These are phyloP conservation scores for Suillus lakei DNA, from an alignment of 768 basidiomycete species.

Conservation along the genomic window DNA sequence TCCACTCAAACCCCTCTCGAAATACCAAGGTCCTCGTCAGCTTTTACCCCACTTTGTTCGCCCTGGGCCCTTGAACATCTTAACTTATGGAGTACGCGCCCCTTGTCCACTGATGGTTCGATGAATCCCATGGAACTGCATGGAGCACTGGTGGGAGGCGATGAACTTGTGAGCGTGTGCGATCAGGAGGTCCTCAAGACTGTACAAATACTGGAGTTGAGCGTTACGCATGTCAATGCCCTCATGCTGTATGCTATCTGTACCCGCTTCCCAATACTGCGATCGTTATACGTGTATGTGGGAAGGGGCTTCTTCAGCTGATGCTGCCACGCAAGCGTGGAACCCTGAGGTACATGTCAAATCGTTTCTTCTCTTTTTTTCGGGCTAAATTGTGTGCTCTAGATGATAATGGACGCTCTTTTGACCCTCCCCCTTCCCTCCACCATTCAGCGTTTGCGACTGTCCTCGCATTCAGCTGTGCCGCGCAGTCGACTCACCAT, in stretches of 20 bases:
- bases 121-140: constrained; percentile 3
- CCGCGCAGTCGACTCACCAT: not conserved
- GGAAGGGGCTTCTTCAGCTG: not conserved
- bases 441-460: constrained; percentile 7
- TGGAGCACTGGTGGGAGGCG: constrained; percentile 1
- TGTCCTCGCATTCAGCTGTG: not conserved
- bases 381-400: not conserved
- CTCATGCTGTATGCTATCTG: constrained; percentile 7
- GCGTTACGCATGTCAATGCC: constrained; percentile 5
- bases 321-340: not conserved
- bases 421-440: constrained; percentile 5
- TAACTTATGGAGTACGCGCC: constrained; percentile 2
- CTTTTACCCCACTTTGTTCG: constrained; percentile 10
- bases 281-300: constrained; percentile 6
- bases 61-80: constrained; percentile 7
- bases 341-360: constrained; percentile 6
- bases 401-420: constrained; percentile 6
- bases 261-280: constrained; percentile 6
- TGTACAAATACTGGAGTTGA: constrained; percentile 6
- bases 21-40: constrained; percentile 13
- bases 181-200: constrained; percentile 1
- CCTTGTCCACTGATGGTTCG: not conserved
- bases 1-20: constrained; percentile 2
- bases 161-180: not conserved
- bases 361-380: not conserved